Evolutionary conservation across 1,284 basidiomycete species (phyloP).

Genomic region (Boletus chippewaensis): DNA sequence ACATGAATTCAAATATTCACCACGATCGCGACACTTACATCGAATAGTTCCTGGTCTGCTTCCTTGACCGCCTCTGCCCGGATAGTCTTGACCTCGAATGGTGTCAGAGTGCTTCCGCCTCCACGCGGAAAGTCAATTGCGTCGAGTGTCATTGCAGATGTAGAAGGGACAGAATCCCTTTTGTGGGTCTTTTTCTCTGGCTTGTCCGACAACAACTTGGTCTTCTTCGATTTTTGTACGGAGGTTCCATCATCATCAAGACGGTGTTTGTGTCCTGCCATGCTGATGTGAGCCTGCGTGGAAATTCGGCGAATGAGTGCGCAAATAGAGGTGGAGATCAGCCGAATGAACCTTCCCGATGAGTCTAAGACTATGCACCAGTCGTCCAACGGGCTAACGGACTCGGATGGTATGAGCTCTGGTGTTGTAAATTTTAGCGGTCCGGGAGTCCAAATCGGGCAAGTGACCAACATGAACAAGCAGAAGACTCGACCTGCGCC

Average conservation of each 20-base stretch:
- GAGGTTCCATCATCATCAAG: constrained; percentile 46
- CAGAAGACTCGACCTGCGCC: no score
- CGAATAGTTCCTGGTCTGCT: constrained; percentile 74
- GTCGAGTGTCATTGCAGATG: constrained; percentile 48
- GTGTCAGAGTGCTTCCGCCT: constrained; percentile 76
- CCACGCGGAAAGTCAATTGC: constrained; percentile 96
- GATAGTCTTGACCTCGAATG: constrained; percentile 85
- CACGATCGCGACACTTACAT: constrained; percentile 37
- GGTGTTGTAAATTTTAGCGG: constrained; percentile 10
- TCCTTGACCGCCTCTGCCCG: constrained; percentile 82
- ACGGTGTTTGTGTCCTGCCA: constrained; percentile 52
- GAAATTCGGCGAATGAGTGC: not conserved
- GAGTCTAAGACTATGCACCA: not conserved
- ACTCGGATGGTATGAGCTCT: not conserved
- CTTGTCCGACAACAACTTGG: constrained; percentile 33
- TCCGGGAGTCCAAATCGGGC: constrained; percentile 12
- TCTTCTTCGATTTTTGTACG: constrained; percentile 50
- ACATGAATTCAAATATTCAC: constrained; percentile 5
- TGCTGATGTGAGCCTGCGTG: constrained; percentile 15
- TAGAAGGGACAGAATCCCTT: constrained; percentile 22
- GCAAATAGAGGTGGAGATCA: not conserved
- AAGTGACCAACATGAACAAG: constrained; percentile 5
- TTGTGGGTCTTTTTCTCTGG: constrained; percentile 26
- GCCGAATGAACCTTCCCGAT: not conserved
- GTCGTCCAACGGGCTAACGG: not conserved